Evolutionary conservation across 2,329 filamentous ascomycete species (phyloP).

Genomic region (Sclerotinia borealis): DNA sequence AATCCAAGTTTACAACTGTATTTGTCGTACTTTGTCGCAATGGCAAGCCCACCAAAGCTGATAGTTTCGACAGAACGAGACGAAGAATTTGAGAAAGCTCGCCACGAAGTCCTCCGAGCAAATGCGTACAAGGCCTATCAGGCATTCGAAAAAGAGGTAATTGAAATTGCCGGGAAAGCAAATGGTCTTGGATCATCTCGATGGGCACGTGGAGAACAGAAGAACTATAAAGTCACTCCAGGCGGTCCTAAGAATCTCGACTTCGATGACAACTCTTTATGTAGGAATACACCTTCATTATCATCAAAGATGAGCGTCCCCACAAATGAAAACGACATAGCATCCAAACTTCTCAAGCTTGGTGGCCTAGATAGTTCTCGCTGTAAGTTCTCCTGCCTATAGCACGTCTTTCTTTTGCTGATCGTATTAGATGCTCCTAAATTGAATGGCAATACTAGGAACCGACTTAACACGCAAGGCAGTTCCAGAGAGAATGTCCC

Average conservation of each 20-base stretch:
- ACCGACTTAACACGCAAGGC: neutral
- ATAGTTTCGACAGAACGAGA: neutral
- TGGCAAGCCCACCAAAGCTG: neutral
- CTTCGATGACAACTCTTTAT: neutral
- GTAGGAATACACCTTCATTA: neutral
- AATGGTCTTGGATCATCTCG: neutral
- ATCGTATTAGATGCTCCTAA: neutral
- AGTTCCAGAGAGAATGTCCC: neutral
- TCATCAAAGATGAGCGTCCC: neutral
- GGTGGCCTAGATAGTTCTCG: neutral
- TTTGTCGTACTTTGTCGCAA: neutral
- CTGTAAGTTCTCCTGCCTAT: neutral
- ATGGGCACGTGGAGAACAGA: neutral
- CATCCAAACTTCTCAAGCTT: neutral
- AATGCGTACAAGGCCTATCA: neutral
- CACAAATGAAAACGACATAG: neutral
- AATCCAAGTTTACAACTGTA: no score
- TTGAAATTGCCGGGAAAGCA: neutral
- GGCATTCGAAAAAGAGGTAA: neutral
- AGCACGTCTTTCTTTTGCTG: neutral
- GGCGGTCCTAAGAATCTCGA: constrained; percentile 4
- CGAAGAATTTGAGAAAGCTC: neutral
- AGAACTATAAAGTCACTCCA: neutral
- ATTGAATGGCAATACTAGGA: neutral
- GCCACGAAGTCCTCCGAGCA: neutral